These are phyloP conservation scores for Plectranthus barbatus DNA, from an alignment of 257 asterid genomes.

Conservation along the genomic window DNA sequence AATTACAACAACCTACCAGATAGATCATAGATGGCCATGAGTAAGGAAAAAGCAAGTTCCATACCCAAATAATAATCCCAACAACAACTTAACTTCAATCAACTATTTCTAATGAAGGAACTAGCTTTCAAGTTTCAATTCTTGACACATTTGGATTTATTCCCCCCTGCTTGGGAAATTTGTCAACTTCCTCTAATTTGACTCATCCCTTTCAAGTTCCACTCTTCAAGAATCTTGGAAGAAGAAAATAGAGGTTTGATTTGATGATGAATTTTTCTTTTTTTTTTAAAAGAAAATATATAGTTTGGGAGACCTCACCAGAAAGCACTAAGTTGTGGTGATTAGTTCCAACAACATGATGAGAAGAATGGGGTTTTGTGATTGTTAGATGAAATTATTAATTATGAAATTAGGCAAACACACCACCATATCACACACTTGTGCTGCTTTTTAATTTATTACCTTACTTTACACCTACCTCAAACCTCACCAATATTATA, in stretches of 20 bases:
- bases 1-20: conserved; percentile 27
- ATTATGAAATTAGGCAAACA: no score
- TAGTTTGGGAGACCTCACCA: conserved; percentile 5
- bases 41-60: conserved; percentile 19
- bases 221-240: not conserved
- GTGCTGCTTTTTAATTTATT: conserved; percentile 18
- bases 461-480: conserved; percentile 64
- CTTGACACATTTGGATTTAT: not conserved
- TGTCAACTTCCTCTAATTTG: not conserved
- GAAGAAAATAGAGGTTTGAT: not conserved
- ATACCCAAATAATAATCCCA: conserved; percentile 10
- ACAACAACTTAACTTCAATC: conserved; percentile 18
- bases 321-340: conserved; percentile 14
- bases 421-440: conserved; percentile 17
- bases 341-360: conserved; percentile 30
- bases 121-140: no score
- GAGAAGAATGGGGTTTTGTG: conserved; percentile 11
- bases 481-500: conserved; percentile 35
- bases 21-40: conserved; percentile 8
- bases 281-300: no score
- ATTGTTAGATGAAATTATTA: conserved; percentile 28
- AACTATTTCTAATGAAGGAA: no score
- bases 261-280: no score
- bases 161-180: not conserved
- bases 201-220: not conserved